Evolutionary conservation across 1,284 basidiomycete genomes (phyloP), one percentile per base, ranked within the genome.

Genomic region (Sporisorium reilianum): DNA sequence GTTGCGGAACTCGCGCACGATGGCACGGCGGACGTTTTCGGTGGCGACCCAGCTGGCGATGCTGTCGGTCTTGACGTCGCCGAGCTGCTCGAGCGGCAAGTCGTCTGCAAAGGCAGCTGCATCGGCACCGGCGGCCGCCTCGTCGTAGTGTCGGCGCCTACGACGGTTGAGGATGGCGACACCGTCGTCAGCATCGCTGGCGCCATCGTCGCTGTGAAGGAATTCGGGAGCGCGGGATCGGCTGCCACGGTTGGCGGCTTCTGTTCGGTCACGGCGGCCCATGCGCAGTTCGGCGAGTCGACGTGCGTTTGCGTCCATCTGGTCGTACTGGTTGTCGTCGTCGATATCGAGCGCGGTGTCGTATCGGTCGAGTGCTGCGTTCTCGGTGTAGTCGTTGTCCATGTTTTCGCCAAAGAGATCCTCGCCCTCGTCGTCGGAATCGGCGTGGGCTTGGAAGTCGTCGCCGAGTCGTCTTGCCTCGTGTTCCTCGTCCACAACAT

Each of bases 1-100:
- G 80, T 94, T 91, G 57, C 93, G 90, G 88, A 99, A 98, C 85
- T 97, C 93, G 75, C 92, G 91, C 75, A 93, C 89, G 76, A 99
- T 95, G 0, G 96, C 92, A 56, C 92, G 88, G 71, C 92, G 90
- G 65, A 99, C 96, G 49, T 92, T 90, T 64, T 95, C 94, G 58
- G 92, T 91, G 16, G 94, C 91, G 76, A 99, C 94, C 97, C 97
- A 99, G 85, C 97, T 95, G 9, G 93, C 92, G 58, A 99, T 94
- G 20, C 94, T 95, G 80, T 95, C 93, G 32, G 95, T 93, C 85
- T 98, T 98, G 88, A 99, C 93, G 82, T 99, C 96, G 73, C 93
- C 93, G 14, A 99, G 88, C 87, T 99, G 95, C 84, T 99, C 96
- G 49, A 97, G 86, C 0, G 95, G 94, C 62, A 99, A 88, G 85